Evolutionary conservation across 73 alveolate genomes (phyloP).

Genomic region (Paraurostyla sp.): DNA sequence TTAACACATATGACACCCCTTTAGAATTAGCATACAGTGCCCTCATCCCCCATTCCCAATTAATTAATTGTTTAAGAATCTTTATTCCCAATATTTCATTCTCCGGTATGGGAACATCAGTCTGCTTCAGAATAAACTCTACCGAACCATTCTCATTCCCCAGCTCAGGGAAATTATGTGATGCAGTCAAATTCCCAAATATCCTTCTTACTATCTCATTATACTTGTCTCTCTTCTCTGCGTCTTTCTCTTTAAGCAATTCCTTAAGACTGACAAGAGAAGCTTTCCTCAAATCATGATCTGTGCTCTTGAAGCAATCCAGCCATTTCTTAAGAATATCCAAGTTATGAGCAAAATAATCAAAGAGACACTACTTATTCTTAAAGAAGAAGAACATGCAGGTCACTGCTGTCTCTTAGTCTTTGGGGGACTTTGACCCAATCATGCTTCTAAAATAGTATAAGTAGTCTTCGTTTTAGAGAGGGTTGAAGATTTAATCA

Average conservation of each 20-base stretch:
- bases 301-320: not conserved
- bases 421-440: not conserved
- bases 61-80: conserved; percentile 20
- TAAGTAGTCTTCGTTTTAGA: conserved; percentile 39
- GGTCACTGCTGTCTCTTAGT: conserved; percentile 1
- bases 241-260: conserved; percentile 28
- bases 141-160: conserved; percentile 39
- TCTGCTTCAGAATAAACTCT: not conserved
- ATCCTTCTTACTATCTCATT: conserved; percentile 47
- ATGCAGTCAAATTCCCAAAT: conserved; percentile 35
- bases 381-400: conserved; percentile 55
- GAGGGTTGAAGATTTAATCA: conserved; percentile 8
- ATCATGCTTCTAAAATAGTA: not conserved
- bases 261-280: not conserved
- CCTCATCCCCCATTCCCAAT: conserved; percentile 67
- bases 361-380: conserved; percentile 13
- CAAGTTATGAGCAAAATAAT: conserved; percentile 6
- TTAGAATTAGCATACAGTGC: conserved; percentile 18
- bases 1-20: conserved; percentile 35
- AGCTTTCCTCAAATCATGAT: conserved; percentile 23
- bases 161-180: conserved; percentile 51
- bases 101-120: conserved; percentile 60
- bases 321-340: conserved; percentile 38
- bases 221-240: conserved; percentile 4
- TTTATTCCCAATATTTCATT: conserved; percentile 14